A percentile compares a stretch with the other conserved stretches of the same genome.
Evolutionary conservation across 805 yeast genomes (phyloP).

Genomic region (Candida adriatica): DNA sequence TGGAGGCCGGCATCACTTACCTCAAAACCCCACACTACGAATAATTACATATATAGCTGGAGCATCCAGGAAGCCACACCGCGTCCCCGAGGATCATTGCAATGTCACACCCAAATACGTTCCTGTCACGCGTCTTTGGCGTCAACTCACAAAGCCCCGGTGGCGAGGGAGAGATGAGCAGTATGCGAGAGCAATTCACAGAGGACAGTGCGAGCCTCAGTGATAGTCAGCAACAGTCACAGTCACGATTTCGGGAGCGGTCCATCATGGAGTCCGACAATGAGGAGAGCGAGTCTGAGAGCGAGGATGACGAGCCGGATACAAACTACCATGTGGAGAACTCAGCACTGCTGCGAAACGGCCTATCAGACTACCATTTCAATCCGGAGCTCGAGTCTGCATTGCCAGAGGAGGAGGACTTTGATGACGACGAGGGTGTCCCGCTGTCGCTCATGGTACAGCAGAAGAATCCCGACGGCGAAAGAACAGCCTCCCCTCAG

Average conservation of each 20-base stretch:
- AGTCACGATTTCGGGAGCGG: slow-evolving; percentile 7
- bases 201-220: slow-evolving; percentile 6
- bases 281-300: slow-evolving; percentile 15
- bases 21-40: too few relatives aligned
- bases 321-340: background rate
- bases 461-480: slow-evolving; percentile 1
- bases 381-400: slow-evolving; percentile 1
- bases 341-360: slow-evolving; percentile 9
- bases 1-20: too few relatives aligned
- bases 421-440: slow-evolving; percentile 7
- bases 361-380: slow-evolving; percentile 9
- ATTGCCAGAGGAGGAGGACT: slow-evolving; percentile 11
- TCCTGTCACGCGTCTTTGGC: slow-evolving; percentile 60
- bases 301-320: slow-evolving; percentile 1
- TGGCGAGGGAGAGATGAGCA: slow-evolving; percentile 18
- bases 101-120: slow-evolving; percentile 17
- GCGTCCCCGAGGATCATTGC: too few relatives aligned
- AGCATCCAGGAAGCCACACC: too few relatives aligned
- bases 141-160: slow-evolving; percentile 25
- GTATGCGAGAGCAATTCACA: too few relatives aligned
- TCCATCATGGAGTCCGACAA: slow-evolving; percentile 22
- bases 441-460: slow-evolving; percentile 19
- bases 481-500: slow-evolving; percentile 1
- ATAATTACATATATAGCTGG: too few relatives aligned
- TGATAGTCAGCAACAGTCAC: slow-evolving; percentile 11